Percentiles rank a stretch among this genome's conserved stretches.
Evolutionary conservation across 768 basidiomycete genomes (phyloP).

Genomic region (Agrocybe pediades): DNA sequence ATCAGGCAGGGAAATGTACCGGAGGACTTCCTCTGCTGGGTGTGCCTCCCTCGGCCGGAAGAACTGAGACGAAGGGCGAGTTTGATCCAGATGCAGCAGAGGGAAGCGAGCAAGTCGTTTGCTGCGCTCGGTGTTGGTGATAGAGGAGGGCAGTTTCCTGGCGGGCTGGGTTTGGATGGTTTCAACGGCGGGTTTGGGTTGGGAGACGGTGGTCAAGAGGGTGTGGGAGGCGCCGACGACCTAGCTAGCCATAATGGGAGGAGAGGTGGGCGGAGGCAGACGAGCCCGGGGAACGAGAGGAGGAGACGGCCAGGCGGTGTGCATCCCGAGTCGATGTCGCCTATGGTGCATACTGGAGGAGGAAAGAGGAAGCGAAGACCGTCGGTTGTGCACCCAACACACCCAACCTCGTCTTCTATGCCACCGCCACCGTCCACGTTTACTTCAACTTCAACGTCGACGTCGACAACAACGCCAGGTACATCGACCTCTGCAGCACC

Average conservation of each 20-base stretch:
- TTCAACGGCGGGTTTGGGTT: slow-evolving; percentile 37
- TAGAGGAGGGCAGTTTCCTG: too few relatives aligned
- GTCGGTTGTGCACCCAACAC: slow-evolving; percentile 37
- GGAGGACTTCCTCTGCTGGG: slow-evolving; percentile 79
- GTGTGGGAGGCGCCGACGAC: slow-evolving; percentile 42
- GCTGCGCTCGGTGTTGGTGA: slow-evolving; percentile 14
- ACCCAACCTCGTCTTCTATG: background rate
- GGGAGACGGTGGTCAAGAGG: slow-evolving; percentile 18
- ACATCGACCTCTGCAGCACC: background rate
- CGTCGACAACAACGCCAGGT: slow-evolving; percentile 22
- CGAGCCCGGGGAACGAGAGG: slow-evolving; percentile 37
- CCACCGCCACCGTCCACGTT: slow-evolving; percentile 43
- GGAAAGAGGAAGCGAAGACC: slow-evolving; percentile 25
- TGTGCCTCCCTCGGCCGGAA: slow-evolving; percentile 41
- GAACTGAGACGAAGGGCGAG: slow-evolving; percentile 43
- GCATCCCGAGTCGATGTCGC: slow-evolving; percentile 26
- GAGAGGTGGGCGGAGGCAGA: slow-evolving; percentile 34
- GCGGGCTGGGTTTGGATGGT: too few relatives aligned
- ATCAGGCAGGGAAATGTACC: slow-evolving; percentile 60
- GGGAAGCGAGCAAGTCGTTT: slow-evolving; percentile 15
- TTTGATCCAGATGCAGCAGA: background rate
- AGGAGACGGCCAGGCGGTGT: slow-evolving; percentile 35
- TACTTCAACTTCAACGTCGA: slow-evolving; percentile 11
- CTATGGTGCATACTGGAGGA: slow-evolving; percentile 7
- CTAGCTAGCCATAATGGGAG: slow-evolving; percentile 10